A percentile compares a stretch with the other conserved stretches of the same genome.
Evolutionary conservation across 192 early-diverging fungal genomes (phyloP).

Genomic region (Phlyctochytrium arcticum): DNA sequence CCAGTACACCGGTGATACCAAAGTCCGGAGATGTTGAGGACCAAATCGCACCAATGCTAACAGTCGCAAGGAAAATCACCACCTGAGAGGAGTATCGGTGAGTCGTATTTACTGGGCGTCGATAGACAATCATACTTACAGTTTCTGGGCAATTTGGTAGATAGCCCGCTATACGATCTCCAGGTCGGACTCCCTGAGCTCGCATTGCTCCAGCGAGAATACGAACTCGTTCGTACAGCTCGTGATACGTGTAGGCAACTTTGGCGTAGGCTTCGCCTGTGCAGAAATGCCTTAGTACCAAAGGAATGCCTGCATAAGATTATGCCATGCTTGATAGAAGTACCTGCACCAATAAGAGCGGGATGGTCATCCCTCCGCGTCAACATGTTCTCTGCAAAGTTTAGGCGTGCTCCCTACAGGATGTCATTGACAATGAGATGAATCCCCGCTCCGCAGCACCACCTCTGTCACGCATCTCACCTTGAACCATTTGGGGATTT

Average conservation of each 20-base stretch:
- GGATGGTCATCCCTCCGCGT: conserved; percentile 43
- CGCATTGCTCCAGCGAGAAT: conserved; percentile 70
- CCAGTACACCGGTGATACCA: conserved; percentile 84
- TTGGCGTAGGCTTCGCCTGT: conserved; percentile 43
- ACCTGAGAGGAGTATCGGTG: conserved; percentile 2
- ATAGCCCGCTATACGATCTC: conserved; percentile 86
- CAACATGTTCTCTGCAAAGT: conserved; percentile 90
- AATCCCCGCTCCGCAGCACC: background rate
- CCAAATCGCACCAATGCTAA: conserved; percentile 89
- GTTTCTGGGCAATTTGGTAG: conserved; percentile 84
- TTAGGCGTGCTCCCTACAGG: conserved; percentile 61
- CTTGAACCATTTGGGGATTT: conserved; percentile 89
- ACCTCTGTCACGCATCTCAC: conserved; percentile 9
- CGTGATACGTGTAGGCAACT: conserved; percentile 57
- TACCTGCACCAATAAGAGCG: conserved; percentile 32
- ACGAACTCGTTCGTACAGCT: conserved; percentile 69
- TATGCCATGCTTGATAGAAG: no score
- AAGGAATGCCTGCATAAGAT: no score
- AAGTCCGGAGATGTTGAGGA: conserved; percentile 93
- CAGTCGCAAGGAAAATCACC: conserved; percentile 33
- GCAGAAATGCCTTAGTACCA: no score
- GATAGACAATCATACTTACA: conserved; percentile 5
- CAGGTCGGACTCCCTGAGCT: conserved; percentile 61
- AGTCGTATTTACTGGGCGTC: background rate
- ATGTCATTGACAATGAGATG: background rate